Conservation (phyloP, 1,284 basidiomycete species). For the Mycena sp. region DNA sequence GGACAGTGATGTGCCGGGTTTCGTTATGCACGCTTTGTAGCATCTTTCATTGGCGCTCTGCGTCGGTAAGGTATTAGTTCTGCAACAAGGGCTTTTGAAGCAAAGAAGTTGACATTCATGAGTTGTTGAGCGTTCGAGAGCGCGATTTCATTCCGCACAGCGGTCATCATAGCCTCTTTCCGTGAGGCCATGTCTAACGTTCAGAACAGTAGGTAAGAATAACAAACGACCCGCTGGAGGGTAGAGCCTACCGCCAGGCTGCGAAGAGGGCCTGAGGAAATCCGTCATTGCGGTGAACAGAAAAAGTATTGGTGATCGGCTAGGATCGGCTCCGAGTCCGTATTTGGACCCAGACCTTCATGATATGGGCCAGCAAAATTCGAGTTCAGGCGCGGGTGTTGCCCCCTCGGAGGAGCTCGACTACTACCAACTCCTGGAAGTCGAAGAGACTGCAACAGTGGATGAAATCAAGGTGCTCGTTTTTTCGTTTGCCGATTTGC, state of each 20-base stretch:
- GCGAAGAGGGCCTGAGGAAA: conserved; percentile 52
- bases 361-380: conserved; percentile 82
- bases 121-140: conserved; percentile 83
- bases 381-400: conserved; percentile 50
- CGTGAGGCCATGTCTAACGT: conserved; percentile 61
- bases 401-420: conserved; percentile 53
- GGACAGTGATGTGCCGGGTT: conserved; percentile 75
- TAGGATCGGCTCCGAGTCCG: not conserved
- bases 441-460: conserved; percentile 82
- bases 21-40: conserved; percentile 81
- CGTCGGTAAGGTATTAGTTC: not conserved
- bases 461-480: conserved; percentile 86
- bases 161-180: conserved; percentile 78
- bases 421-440: conserved; percentile 85
- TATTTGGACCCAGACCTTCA: conserved; percentile 38
- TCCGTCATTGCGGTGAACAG: conserved; percentile 52
- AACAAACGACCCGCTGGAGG: not conserved
- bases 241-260: conserved; percentile 45
- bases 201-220: not conserved
- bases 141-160: conserved; percentile 76
- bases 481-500: not conserved
- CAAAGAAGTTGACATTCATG: conserved; percentile 66
- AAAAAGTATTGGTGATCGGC: not conserved
- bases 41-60: conserved; percentile 85
- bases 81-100: not conserved